Conservation (phyloP, 768 basidiomycete genomes). For the Mycena albidolilacea region DNA sequence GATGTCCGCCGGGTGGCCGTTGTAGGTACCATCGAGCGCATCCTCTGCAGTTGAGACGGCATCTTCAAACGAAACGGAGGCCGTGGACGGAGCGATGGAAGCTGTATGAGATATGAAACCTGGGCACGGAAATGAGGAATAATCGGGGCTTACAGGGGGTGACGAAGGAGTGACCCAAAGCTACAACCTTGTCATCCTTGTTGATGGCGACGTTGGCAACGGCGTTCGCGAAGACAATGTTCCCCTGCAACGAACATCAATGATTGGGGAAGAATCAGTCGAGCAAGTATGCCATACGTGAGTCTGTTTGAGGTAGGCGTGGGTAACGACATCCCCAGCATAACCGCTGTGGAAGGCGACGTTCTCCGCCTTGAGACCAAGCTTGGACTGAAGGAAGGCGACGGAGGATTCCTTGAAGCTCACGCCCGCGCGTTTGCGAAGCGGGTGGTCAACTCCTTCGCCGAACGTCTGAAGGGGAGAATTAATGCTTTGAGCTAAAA, state of each 20-base stretch:
- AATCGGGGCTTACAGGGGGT: conserved; percentile 53
- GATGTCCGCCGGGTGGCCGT: conserved; percentile 47
- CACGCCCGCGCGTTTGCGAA: conserved; percentile 14
- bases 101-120: not conserved
- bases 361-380: not conserved
- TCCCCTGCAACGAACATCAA: conserved; percentile 11
- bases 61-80: conserved; percentile 46
- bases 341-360: conserved; percentile 21
- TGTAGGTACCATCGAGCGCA: conserved; percentile 47
- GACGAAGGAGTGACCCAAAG: conserved; percentile 64
- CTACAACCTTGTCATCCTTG: conserved; percentile 55
- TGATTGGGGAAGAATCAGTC: not conserved
- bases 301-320: conserved; percentile 48
- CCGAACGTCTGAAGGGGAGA: conserved; percentile 46
- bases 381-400: conserved; percentile 27
- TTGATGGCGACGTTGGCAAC: conserved; percentile 63
- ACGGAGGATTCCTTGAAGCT: conserved; percentile 11
- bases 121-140: too few species aligned
- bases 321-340: conserved; percentile 20
- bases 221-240: conserved; percentile 49
- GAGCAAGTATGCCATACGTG: conserved; percentile 41
- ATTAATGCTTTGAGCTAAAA: not conserved
- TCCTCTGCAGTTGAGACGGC: conserved; percentile 51
- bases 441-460: conserved; percentile 44
- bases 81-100: conserved; percentile 40